Evolutionary conservation across 2,329 filamentous ascomycete genomes (phyloP).

Genomic region (Talaromyces islandicus): DNA sequence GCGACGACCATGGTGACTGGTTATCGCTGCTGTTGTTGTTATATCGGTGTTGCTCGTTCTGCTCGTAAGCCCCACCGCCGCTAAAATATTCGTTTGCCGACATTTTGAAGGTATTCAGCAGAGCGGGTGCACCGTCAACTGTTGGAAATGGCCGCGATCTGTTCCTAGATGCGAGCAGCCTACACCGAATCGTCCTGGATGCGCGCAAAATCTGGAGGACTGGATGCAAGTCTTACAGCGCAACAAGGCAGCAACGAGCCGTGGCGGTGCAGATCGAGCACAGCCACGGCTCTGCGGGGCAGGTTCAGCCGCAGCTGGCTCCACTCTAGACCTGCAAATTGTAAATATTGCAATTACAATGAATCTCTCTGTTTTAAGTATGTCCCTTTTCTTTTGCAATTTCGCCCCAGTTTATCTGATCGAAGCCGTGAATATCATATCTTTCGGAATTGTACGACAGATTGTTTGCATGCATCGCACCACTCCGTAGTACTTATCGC

Average conservation of each 20-base stretch:
- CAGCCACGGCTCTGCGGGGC: not conserved
- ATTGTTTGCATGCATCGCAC: constrained; percentile 35
- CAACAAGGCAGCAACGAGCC: not conserved
- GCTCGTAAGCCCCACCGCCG: not conserved
- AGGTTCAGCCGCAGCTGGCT: not conserved
- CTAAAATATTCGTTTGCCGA: not conserved
- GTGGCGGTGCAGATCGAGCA: not conserved
- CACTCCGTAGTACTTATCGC: constrained; percentile 27
- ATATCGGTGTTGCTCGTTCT: not conserved
- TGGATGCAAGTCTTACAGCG: not conserved
- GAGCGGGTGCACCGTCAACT: not conserved
- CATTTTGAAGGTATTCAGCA: not conserved
- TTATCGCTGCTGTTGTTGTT: not conserved
- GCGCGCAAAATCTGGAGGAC: too few relatives aligned
- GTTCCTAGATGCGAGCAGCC: not conserved
- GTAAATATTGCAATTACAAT: not conserved
- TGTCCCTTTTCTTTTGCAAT: not conserved
- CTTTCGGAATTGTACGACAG: constrained; percentile 37
- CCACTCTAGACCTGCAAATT: not conserved
- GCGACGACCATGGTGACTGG: not conserved
- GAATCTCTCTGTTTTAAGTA: not conserved
- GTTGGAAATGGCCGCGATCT: not conserved
- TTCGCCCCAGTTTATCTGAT: not conserved
- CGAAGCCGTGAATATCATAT: constrained; percentile 39
- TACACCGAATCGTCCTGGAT: not conserved